Evolutionary conservation across 306 rosid genomes (phyloP), one percentile per base, ranked within the genome.

Genomic region (Malus sylvestris): DNA sequence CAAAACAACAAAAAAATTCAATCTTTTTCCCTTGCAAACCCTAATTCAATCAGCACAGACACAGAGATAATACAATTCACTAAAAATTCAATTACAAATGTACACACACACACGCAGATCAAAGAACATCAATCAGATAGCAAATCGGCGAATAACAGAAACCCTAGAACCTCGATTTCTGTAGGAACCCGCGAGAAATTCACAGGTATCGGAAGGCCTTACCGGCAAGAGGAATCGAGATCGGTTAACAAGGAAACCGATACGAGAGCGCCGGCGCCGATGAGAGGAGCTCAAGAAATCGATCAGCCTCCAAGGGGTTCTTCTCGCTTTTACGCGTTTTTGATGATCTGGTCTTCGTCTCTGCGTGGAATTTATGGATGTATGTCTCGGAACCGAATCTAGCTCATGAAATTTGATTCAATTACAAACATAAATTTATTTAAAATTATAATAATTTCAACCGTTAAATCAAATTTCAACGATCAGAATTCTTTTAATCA

Each of bases 141-240:
- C 22, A 45, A 75, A 77, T 29, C 71, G 78, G 57, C 55, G 72
- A 68, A 67, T 35, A 25, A 19, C 42, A 73, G 81, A 86, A 30
- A 86, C 89, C 88, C 91, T 77, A 86, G 85, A 49, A 79, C 83
- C 71, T 80, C 81, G 68, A 62, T 15, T 76, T 10, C 23, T 74
- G 78, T 71, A 80, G 81, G 83, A 67, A 23, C 80, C 89, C 49
- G 82, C 59, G 68, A 40, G 49, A 82, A 68, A 62, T 70, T 86
- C 94, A 86, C 84, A 89, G 91, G 87, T 72, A 74, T 62, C 88
- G 79, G 79, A 84, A 77, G 73, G 93, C 88, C 97, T 91, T 89
- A 89, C 95, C 97, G 83, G 88, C 78, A 58, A 76, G 60, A 67
- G 18, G 44, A 14, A 70, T 69, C 85, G 8, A 57, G 27, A 66